phyloP scores from a whole-genome alignment of 1,284 basidiomycete genomes.

The Apiotrichum gamsii region DNA sequence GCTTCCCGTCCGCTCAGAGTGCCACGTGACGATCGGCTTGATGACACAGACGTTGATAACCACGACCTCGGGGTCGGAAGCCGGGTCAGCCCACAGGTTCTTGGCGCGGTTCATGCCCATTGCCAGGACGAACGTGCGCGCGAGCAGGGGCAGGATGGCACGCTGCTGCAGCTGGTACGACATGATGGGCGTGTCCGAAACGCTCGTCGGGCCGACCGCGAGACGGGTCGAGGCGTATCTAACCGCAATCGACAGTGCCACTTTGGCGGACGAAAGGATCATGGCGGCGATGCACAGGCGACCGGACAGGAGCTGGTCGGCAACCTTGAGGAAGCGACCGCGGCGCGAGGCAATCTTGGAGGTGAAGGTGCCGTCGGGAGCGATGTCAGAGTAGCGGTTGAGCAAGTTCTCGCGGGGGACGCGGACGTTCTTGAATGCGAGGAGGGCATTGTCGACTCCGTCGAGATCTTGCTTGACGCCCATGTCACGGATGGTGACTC shows the following conservation, averaged over 20 bases:
- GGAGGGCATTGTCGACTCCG: conserved; percentile 15
- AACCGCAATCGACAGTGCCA: conserved; percentile 5
- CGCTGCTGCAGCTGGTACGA: conserved; percentile 16
- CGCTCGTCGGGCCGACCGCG: conserved; percentile 8
- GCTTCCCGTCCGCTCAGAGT: conserved; percentile 6
- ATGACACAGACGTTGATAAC: conserved; percentile 10
- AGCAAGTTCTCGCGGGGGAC: conserved; percentile 7
- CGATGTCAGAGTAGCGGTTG: conserved; percentile 13
- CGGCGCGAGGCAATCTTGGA: conserved; percentile 10
- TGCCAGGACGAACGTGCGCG: conserved; percentile 8
- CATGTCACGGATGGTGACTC: conserved; percentile 13
- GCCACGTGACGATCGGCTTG: conserved; percentile 15
- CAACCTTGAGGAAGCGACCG: conserved; percentile 12
- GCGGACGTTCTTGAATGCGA: conserved; percentile 11
- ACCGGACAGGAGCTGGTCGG: conserved; percentile 15
- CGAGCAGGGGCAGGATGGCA: conserved; percentile 11
- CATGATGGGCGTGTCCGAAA: conserved; percentile 10
- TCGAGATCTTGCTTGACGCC: conserved; percentile 12
- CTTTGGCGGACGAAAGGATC: conserved; percentile 7
- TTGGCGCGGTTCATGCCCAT: conserved; percentile 14
- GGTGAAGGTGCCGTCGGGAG: conserved; percentile 1
- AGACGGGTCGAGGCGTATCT: conserved; percentile 13
- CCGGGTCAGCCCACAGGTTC: conserved; percentile 8
- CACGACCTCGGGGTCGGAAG: conserved; percentile 3
- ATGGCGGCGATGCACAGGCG: conserved; percentile 15